A percentile compares a stretch with the other conserved stretches of the same genome.
Conservation (phyloP, 106 monocot species). For the Dendrobium officinale region DNA sequence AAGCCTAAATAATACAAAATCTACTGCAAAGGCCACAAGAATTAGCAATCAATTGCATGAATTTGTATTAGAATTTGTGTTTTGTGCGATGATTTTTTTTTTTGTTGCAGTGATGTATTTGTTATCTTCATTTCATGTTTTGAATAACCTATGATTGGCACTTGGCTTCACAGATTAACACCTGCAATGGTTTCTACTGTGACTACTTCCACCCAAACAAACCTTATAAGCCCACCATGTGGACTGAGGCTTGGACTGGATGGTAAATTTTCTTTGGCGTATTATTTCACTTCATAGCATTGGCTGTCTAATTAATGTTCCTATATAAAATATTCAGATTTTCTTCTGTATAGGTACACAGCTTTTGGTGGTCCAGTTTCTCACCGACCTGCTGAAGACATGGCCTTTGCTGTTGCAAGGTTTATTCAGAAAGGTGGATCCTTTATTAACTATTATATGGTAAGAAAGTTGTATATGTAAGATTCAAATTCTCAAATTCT, state of each 20-base stretch:
- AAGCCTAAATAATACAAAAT: too few species aligned
- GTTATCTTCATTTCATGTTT: background rate
- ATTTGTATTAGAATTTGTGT: too few species aligned
- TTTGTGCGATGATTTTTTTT: too few species aligned
- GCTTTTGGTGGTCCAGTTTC: slow-evolving; percentile 78
- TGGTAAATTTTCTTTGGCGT: slow-evolving; percentile 36
- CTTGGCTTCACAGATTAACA: slow-evolving; percentile 54
- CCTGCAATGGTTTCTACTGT: slow-evolving; percentile 91
- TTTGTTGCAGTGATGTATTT: too few species aligned
- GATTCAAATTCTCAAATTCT: too few species aligned
- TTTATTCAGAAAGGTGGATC: slow-evolving; percentile 93
- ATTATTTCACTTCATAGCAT: background rate
- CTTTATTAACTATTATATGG: slow-evolving; percentile 94
- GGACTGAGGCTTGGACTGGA: slow-evolving; percentile 95
- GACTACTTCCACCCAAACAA: slow-evolving; percentile 80
- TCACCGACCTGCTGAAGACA: slow-evolving; percentile 71
- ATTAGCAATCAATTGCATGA: too few species aligned
- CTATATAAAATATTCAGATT: background rate
- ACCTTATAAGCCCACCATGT: slow-evolving; percentile 83
- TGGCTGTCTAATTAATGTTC: background rate
- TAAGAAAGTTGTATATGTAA: slow-evolving; percentile 14
- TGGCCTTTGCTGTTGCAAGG: slow-evolving; percentile 79
- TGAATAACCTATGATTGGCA: background rate
- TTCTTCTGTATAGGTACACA: slow-evolving; percentile 47
- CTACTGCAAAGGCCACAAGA: too few species aligned